Evolutionary conservation across 2,329 filamentous ascomycete species (phyloP).

Genomic region (Calonectria montana): DNA sequence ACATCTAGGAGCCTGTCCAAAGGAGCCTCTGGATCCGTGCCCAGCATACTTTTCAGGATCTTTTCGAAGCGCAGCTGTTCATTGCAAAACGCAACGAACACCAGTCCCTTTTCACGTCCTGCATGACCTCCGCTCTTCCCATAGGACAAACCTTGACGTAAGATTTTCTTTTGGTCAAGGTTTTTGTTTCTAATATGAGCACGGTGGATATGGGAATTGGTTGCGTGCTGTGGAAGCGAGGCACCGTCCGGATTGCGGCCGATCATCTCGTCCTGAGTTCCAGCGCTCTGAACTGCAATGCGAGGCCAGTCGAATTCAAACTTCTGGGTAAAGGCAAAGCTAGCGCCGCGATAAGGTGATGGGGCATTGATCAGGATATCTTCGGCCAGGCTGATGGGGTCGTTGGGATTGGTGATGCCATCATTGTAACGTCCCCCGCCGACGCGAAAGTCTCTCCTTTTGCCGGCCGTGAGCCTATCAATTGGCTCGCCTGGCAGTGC

Average conservation of each 20-base stretch:
- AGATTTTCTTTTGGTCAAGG: background rate
- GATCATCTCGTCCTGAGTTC: background rate
- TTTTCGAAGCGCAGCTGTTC: background rate
- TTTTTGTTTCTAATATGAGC: background rate
- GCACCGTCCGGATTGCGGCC: background rate
- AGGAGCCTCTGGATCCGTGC: background rate
- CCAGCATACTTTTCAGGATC: background rate
- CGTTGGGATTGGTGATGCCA: conserved; percentile 4
- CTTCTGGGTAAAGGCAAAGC: background rate
- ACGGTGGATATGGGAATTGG: background rate
- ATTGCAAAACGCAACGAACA: background rate
- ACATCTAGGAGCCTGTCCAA: background rate
- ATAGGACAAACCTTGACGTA: background rate
- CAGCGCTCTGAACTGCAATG: background rate
- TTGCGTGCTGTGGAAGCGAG: background rate
- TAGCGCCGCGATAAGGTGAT: background rate
- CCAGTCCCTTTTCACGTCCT: background rate
- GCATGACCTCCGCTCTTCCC: background rate
- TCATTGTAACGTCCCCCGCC: background rate
- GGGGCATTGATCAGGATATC: background rate
- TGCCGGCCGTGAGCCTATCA: background rate
- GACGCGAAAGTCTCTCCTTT: background rate
- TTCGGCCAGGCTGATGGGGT: background rate
- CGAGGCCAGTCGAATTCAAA: background rate
- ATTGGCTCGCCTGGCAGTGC: background rate